phyloP scores from a whole-genome alignment of 768 basidiomycete species.

The Phylloporus sp. region DNA sequence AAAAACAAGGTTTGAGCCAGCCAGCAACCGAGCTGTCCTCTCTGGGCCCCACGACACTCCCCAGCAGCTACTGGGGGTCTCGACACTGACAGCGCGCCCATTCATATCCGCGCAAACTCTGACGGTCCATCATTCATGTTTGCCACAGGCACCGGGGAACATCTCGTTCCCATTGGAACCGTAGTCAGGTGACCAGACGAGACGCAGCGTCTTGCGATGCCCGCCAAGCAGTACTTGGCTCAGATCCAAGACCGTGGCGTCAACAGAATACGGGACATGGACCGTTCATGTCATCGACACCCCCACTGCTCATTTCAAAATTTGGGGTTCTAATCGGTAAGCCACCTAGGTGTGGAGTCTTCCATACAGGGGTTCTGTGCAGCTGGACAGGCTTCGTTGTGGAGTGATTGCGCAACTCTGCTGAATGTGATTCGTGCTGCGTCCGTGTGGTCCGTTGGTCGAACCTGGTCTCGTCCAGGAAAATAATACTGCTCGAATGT shows the following conservation, averaged over 20 bases:
- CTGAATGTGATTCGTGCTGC: background rate
- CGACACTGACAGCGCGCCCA: constrained; percentile 1
- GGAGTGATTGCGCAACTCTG: background rate
- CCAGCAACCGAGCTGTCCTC: constrained; percentile 1
- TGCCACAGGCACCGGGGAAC: constrained; percentile 31
- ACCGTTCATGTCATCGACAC: background rate
- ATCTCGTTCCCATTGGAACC: constrained; percentile 24
- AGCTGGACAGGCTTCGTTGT: background rate
- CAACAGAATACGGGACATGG: too few relatives aligned
- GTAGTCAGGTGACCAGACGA: constrained; percentile 13
- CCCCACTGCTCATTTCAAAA: background rate
- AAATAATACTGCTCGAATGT: background rate
- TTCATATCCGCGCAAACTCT: constrained; percentile 32
- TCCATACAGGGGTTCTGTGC: background rate
- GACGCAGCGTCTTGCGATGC: background rate
- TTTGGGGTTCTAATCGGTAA: background rate
- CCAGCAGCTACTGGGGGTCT: background rate
- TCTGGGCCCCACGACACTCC: background rate
- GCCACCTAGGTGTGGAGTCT: background rate
- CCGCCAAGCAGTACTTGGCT: too few relatives aligned
- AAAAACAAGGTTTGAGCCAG: background rate
- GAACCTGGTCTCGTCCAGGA: background rate
- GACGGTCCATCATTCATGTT: constrained; percentile 20
- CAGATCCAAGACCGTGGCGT: too few relatives aligned
- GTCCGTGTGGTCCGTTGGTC: background rate